These are phyloP conservation scores for Acorus calamus DNA, from an alignment of 106 monocot genomes.

Conservation along the genomic window DNA sequence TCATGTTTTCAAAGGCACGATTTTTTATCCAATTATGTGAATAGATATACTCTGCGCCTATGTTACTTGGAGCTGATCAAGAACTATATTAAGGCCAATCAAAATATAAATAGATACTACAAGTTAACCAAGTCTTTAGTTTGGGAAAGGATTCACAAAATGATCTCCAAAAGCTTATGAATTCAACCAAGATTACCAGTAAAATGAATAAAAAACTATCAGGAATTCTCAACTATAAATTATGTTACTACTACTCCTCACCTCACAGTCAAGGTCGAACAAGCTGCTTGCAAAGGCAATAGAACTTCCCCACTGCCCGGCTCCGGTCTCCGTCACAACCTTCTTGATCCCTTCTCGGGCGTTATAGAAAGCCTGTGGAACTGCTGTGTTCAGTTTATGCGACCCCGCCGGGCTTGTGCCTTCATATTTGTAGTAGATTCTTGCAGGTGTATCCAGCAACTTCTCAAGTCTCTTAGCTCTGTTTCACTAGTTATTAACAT, in stretches of 20 bases:
- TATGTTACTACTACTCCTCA: slow-evolving; percentile 5
- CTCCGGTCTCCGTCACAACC: slow-evolving; percentile 85
- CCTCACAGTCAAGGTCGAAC: slow-evolving; percentile 71
- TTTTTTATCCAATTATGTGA: too few relatives aligned
- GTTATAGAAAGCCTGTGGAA: slow-evolving; percentile 84
- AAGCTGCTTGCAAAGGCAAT: slow-evolving; percentile 68
- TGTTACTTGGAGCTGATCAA: too few relatives aligned
- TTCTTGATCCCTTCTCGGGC: slow-evolving; percentile 54
- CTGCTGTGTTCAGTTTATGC: slow-evolving; percentile 77
- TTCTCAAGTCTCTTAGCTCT: slow-evolving; percentile 77
- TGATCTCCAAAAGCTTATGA: too few relatives aligned
- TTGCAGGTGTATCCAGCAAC: slow-evolving; percentile 67
- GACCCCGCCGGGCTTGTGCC: slow-evolving; percentile 88
- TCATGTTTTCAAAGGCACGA: too few relatives aligned
- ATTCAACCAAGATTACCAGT: neutral
- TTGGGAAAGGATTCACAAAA: too few relatives aligned
- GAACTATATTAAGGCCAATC: too few relatives aligned
- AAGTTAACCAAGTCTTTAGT: too few relatives aligned
- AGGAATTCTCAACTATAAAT: neutral
- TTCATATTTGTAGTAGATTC: slow-evolving; percentile 91
- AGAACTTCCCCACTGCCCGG: slow-evolving; percentile 86
- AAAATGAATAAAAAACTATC: neutral
- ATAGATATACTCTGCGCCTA: too few relatives aligned
- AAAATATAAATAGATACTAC: too few relatives aligned
- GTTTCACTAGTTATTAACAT: neutral